Conservation (phyloP, 2,329 filamentous ascomycete genomes). For the Chalaropsis thielavioides region DNA sequence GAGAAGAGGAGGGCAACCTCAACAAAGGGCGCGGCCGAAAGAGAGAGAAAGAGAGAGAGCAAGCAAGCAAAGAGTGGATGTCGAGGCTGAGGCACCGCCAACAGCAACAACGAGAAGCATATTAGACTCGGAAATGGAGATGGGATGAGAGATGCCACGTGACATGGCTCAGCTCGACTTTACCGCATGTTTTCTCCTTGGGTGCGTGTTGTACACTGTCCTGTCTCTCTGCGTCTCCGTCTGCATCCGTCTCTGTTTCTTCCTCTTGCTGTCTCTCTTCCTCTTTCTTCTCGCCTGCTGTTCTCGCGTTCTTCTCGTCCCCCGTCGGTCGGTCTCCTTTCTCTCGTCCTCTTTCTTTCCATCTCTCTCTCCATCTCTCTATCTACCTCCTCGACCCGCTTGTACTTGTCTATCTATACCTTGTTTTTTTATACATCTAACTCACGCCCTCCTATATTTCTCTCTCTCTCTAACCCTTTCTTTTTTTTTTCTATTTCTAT, state of each 20-base stretch:
- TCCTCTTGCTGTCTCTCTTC: neutral
- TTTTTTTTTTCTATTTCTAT: neutral
- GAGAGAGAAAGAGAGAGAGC: too few species aligned
- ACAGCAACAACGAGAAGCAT: neutral
- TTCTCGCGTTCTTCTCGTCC: too few species aligned
- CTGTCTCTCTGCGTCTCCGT: neutral
- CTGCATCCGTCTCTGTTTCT: neutral
- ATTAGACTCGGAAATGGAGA: neutral
- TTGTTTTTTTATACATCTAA: neutral
- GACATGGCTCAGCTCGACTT: neutral
- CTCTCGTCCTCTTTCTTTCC: neutral
- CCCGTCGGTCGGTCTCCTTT: neutral
- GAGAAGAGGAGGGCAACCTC: neutral
- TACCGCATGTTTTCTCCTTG: too few species aligned
- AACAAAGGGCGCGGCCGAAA: neutral
- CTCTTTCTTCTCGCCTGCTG: neutral
- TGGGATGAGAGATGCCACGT: neutral
- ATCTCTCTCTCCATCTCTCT: neutral
- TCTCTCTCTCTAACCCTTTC: neutral
- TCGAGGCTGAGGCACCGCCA: neutral
- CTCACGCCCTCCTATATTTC: neutral
- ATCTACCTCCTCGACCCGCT: neutral
- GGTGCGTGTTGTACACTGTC: neutral
- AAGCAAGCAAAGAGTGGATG: too few species aligned
- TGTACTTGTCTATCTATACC: conserved; percentile 6